A percentile compares a stretch with the other conserved stretches of the same genome.
Conservation (phyloP, 176 grass and related monocot species). For the Ensete ventricosum region DNA sequence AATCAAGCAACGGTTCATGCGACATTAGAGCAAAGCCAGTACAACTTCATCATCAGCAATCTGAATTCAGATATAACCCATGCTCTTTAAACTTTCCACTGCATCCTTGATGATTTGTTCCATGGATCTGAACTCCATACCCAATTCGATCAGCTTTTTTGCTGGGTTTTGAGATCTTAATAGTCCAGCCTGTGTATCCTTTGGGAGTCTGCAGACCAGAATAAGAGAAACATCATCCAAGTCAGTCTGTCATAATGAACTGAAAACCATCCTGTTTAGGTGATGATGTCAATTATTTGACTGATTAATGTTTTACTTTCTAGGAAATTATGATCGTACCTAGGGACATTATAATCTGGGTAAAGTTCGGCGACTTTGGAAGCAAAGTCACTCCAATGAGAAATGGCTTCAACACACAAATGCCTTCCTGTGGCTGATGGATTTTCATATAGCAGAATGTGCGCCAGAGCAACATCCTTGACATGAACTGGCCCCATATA, state of each 20-base stretch:
- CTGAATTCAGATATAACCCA: constrained; percentile 31
- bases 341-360: constrained; percentile 49
- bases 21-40: not conserved
- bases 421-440: constrained; percentile 68
- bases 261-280: not conserved
- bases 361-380: constrained; percentile 59
- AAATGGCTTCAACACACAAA: constrained; percentile 51
- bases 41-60: not conserved
- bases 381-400: constrained; percentile 67
- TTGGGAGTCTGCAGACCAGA: constrained; percentile 29
- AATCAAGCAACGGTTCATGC: not conserved
- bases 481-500: constrained; percentile 67
- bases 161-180: constrained; percentile 39
- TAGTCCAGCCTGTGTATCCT: constrained; percentile 70
- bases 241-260: constrained; percentile 4
- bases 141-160: constrained; percentile 69
- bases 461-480: constrained; percentile 72
- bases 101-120: constrained; percentile 74
- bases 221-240: not conserved
- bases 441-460: constrained; percentile 62
- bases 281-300: not conserved
- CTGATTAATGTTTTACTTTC: not conserved
- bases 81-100: constrained; percentile 60
- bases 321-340: constrained; percentile 23
- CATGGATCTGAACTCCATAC: constrained; percentile 44